Base-by-base conservation (phyloP, 2,329 filamentous ascomycete genomes). In the Celoporthe dispersa region DNA sequence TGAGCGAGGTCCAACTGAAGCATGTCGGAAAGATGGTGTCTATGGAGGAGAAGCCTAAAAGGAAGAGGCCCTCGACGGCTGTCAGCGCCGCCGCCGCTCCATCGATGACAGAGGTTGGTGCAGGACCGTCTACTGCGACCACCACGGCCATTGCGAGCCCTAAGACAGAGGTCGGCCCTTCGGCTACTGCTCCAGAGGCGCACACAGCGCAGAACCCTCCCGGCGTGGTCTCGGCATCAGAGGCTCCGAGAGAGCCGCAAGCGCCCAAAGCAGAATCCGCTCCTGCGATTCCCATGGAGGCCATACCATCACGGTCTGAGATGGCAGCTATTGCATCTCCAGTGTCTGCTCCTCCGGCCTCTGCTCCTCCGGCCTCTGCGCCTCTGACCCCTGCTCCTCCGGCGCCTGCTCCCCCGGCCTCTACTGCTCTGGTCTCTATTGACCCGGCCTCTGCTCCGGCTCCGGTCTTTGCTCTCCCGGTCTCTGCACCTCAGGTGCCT, bases 1-100 rank as follows among this genome's bases (percentile, higher is more conserved):
- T 93, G 87, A 86, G 91, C 68, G 91, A 93, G 75, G 92, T 91
- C 33, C 92, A 91, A 77, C 83, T 94, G 76, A 90, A 88, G 76
- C 87, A 88, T 72, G 86, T 94, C 53, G 92, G 93, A 55, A 90
- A 87, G 74, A 84, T 87, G 72, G 85, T 91, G 51, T 85, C 85
- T 1, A 85, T 90, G 72, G 87, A 90, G 75, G 88, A 90, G 76
- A 88, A 87, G 75, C 77, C 78, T 22, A 80, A 82, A 73, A 83
- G 85, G 79, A 90, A 89, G 77, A 80, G 84, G 69, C 81, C 82
- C 64, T 81, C 82, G 5, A 75, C 74, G 0, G 79, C 77, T 5
- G 73, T 73, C 3, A 73, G 72, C 41, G 68, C 72, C 6, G 78
- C 74, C 0, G 79, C 81, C 5, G 57, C 55, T n/a, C 64, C 66